These are phyloP conservation scores for Agrostemma githago DNA, from an alignment of 148 eudicot genomes.

Conservation along the genomic window DNA sequence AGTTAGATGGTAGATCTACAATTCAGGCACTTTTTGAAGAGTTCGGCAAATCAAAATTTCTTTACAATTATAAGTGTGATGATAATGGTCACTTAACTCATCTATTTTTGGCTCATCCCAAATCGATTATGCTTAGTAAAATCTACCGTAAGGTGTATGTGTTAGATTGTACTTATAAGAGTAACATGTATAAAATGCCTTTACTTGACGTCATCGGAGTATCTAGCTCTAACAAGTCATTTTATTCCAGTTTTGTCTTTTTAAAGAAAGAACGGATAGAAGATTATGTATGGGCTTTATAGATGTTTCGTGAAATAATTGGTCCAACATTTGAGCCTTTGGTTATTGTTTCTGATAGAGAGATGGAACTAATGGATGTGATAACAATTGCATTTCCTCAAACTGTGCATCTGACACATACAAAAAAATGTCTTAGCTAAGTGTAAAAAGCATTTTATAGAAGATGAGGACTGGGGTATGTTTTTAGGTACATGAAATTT, in stretches of 20 bases:
- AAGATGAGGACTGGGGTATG: background rate
- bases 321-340: no score
- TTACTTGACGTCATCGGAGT: background rate
- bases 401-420: conserved; percentile 9
- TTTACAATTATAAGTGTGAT: no score
- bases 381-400: background rate
- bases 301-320: no score
- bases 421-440: background rate
- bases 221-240: background rate
- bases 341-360: no score
- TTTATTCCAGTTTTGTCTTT: no score
- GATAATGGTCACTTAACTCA: no score
- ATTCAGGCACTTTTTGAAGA: no score
- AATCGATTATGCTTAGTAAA: background rate
- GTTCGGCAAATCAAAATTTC: no score
- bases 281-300: conserved; percentile 14
- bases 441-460: conserved; percentile 1
- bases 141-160: no score
- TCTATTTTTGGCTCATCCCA: background rate
- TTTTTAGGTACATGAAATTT: background rate
- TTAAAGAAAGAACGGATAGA: background rate
- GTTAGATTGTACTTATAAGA: no score
- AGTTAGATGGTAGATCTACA: background rate
- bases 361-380: no score
- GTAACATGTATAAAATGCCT: no score